phyloP scores from a whole-genome alignment of 345 rosid genomes.

The Conringia planisiliqua region DNA sequence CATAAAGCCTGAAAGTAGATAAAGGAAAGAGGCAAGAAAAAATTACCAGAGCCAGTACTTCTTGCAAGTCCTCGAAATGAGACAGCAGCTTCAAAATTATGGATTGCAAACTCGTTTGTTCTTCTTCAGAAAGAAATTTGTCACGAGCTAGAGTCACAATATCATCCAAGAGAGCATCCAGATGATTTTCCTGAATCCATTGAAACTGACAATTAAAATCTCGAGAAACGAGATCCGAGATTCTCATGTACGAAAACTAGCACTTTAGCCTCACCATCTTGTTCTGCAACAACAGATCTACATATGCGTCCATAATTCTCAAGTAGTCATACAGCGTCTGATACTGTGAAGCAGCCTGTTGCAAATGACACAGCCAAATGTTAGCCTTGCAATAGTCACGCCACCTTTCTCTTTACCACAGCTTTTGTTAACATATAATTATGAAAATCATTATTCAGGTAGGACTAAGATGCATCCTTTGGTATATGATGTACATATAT shows the following conservation, averaged over 20 bases:
- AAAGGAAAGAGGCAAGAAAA: conserved; percentile 2
- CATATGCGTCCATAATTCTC: conserved; percentile 73
- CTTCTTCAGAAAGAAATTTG: conserved; percentile 63
- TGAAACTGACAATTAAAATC: background rate
- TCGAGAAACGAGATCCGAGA: conserved; percentile 8
- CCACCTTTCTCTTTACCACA: conserved; percentile 11
- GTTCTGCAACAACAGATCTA: conserved; percentile 72
- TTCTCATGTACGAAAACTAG: conserved; percentile 1
- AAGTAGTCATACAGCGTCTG: conserved; percentile 63
- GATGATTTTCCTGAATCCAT: conserved; percentile 51
- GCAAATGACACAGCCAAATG: conserved; percentile 5
- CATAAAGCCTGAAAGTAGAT: background rate
- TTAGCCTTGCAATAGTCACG: conserved; percentile 11
- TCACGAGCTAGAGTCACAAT: conserved; percentile 42
- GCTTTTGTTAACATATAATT: conserved; percentile 1
- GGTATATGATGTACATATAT: background rate
- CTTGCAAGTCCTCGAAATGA: conserved; percentile 59
- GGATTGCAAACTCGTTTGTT: conserved; percentile 68
- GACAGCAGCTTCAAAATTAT: conserved; percentile 72
- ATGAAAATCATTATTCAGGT: background rate
- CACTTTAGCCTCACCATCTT: conserved; percentile 53
- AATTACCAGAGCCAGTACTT: conserved; percentile 65
- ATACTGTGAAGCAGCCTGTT: conserved; percentile 55
- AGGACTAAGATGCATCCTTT: background rate
- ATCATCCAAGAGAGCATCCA: conserved; percentile 55